Evolutionary conservation across 1,284 basidiomycete species (phyloP).

Genomic region (Cutaneotrichosporon daszewskae): DNA sequence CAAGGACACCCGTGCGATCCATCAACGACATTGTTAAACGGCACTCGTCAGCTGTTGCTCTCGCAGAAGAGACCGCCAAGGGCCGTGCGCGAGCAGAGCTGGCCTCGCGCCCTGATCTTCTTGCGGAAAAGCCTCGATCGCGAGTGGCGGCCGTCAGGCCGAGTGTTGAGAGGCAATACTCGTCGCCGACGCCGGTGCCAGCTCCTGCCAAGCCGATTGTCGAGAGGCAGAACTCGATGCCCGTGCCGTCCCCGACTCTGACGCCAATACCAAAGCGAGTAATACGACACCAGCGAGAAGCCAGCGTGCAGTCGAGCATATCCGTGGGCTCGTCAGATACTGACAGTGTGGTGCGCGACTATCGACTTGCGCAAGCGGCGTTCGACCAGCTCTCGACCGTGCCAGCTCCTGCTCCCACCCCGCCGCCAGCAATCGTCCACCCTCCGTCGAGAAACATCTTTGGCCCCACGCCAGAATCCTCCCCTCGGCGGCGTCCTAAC

Average conservation of each 20-base stretch:
- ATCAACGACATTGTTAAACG: constrained; percentile 49
- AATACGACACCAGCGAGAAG: constrained; percentile 8
- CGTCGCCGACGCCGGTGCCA: no score
- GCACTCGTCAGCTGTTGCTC: constrained; percentile 35
- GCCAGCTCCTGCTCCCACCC: background rate
- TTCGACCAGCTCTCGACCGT: constrained; percentile 10
- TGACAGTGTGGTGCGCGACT: constrained; percentile 15
- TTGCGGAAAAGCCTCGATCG: no score
- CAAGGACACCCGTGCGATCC: constrained; percentile 16
- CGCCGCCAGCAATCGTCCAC: background rate
- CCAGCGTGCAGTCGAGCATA: background rate
- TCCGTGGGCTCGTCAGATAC: constrained; percentile 11
- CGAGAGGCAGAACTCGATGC: background rate
- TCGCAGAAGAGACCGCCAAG: constrained; percentile 22
- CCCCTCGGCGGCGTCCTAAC: constrained; percentile 1
- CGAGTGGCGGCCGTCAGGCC: no score
- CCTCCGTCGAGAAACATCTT: constrained; percentile 2
- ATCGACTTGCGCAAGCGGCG: constrained; percentile 15
- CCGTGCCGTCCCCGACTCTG: background rate
- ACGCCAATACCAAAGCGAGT: constrained; percentile 3
- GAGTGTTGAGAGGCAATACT: no score
- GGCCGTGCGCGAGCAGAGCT: constrained; percentile 21
- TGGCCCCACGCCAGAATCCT: constrained; percentile 8
- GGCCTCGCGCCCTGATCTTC: constrained; percentile 1
- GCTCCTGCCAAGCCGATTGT: no score